Evolutionary conservation across 2,329 filamentous ascomycete genomes (phyloP), one percentile per base, ranked within the genome.

Genomic region (Fusarium floridanum): DNA sequence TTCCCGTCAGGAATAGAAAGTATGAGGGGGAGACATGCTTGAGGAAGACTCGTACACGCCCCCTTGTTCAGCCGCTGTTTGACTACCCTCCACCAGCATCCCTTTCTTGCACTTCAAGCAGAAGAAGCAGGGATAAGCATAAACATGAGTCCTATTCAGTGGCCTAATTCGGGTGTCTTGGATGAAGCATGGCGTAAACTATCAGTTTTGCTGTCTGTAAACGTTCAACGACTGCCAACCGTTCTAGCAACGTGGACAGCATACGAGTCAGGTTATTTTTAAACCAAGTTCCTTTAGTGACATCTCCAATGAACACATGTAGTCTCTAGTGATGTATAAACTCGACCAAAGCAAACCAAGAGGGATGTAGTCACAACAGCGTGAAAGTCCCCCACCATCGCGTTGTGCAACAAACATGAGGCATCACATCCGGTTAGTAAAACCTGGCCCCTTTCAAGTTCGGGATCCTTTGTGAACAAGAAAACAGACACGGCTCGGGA

Each of bases 81-180:
- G 55, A 22, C 39, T 24, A 50, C 32, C 43, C 24, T 48, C 39
- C 8, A 34, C 32, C 29, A 36, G 43, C 14, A 55, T 12, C 22
- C 60, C 22, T 36, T 50, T 50, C 55, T 43, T 55, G 27, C 27
- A 11, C 29, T 66, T 17, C 59, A 29, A 32, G 43, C 45, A 43
- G 34, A 32, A 43, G 34, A 32, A 20, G 41, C 63, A 69, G 39
- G 66, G 63, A 64, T 37, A 56, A n/a, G 45, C 9, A 27, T 24
- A 22, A 29, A 17, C 50, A 43, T 63, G 59, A 68, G 73, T 68
- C 69, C 69, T 72, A 66, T 66, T 63, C 68, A 67, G 65, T 63
- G 68, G 61, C 63, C 43, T 32, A 24, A 32, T 65, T 11, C 24
- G 10, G 16, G 14, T 56, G 48, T 53, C 50, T 55, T 55, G 27